Base-by-base conservation (phyloP, 2,329 filamentous ascomycete genomes). In the Remersonia thermophila region DNA sequence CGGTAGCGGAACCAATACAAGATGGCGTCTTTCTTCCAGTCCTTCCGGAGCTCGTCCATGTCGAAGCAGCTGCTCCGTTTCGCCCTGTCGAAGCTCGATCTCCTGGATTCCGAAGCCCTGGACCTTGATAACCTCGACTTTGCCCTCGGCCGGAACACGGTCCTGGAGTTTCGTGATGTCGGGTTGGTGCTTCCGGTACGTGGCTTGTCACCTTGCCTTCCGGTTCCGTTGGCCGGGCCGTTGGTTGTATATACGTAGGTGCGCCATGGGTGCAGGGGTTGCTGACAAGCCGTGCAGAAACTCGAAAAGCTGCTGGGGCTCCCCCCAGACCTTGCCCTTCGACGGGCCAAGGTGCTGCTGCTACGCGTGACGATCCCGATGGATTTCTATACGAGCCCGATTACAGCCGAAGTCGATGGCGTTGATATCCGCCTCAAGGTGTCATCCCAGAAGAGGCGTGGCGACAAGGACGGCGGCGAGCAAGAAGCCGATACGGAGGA, bases 51-150 rank as follows among this genome's bases (percentile, higher is more conserved):
- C 56, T 74, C 85, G 45, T 83, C 75, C 48, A 84, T 93, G 67
- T 83, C 87, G 62, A 93, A 91, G 70, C 78, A 81, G 57, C 70
- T 96, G 51, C 71, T 96, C 46, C 80, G 84, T 48, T 94, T 91
- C 64, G 84, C 80, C 33, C 66, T 98, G 29, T 80, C 81, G 16
- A 77, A 80, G 39, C 69, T 94, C 40, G 86, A 93, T 49, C 69
- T 95, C 37, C 73, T 98, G 41, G 91, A 96, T 52, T 82, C 84
- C 39, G 81, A 93, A 53, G 79, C 82, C 10, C 65, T 95, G 47
- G 83, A 95, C 52, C 70, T 91, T 43, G 85, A 91, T 46, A 84
- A 85, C 47, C 63, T 96, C 44, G 85, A 93, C 49, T 74, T 95
- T 47, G 78, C 77, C 31, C 73, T 84, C 59, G 91, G 91, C 25